Evolutionary conservation across 1,284 basidiomycete species (phyloP).

Genomic region (Pterulicium gracile): DNA sequence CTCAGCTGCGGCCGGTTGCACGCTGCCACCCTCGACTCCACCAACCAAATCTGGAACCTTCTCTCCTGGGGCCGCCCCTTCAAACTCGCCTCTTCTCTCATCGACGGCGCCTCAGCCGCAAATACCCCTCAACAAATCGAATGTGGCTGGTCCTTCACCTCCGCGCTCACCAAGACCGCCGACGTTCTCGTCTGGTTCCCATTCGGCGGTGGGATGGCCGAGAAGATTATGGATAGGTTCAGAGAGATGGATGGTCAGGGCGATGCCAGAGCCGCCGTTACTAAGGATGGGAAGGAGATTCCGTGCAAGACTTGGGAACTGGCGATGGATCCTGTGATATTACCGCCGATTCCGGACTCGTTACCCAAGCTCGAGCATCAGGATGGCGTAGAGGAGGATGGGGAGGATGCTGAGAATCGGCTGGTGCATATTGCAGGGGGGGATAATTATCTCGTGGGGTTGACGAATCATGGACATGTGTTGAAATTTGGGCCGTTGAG

Average conservation of each 20-base stretch:
- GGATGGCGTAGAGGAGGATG: slow-evolving; percentile 23
- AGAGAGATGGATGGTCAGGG: slow-evolving; percentile 32
- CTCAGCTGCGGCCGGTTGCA: slow-evolving; percentile 66
- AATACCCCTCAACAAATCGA: slow-evolving; percentile 57
- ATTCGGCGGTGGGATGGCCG: slow-evolving; percentile 30
- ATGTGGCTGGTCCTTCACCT: slow-evolving; percentile 74
- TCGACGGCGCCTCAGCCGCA: slow-evolving; percentile 32
- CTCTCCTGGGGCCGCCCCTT: slow-evolving; percentile 67
- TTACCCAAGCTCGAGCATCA: slow-evolving; percentile 29
- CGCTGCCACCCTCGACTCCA: slow-evolving; percentile 50
- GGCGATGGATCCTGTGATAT: slow-evolving; percentile 34
- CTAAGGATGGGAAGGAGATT: slow-evolving; percentile 32
- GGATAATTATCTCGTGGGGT: slow-evolving; percentile 54
- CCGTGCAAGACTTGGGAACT: slow-evolving; percentile 53
- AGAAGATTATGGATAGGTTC: slow-evolving; percentile 28
- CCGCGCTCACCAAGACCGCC: slow-evolving; percentile 58
- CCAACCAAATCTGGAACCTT: slow-evolving; percentile 58
- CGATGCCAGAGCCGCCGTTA: slow-evolving; percentile 23
- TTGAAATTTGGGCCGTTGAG: slow-evolving; percentile 40
- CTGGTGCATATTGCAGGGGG: slow-evolving; percentile 75
- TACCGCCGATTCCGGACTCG: slow-evolving; percentile 39
- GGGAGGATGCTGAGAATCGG: slow-evolving; percentile 22
- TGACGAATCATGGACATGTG: slow-evolving; percentile 73
- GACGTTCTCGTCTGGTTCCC: slow-evolving; percentile 75
- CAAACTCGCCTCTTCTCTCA: slow-evolving; percentile 37